Conservation (phyloP, 768 basidiomycete species). For the Boletus vermiculosoides region DNA sequence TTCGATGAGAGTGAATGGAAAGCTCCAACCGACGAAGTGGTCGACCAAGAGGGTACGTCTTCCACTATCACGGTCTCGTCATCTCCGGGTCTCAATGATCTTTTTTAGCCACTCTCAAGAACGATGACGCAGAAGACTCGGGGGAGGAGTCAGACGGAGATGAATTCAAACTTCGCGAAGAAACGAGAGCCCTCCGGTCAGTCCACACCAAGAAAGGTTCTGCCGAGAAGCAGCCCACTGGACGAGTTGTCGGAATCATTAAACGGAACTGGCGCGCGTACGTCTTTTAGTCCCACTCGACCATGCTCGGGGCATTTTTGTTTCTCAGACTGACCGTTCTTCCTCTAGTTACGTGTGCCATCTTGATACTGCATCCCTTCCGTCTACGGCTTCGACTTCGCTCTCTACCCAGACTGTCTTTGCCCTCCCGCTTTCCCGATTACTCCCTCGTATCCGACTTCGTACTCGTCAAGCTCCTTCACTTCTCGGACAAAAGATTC, state of each 20-base stretch:
- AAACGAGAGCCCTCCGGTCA: conserved; percentile 39
- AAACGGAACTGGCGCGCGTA: conserved; percentile 96
- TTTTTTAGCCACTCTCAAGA: conserved; percentile 66
- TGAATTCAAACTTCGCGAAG: conserved; percentile 39
- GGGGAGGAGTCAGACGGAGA: conserved; percentile 54
- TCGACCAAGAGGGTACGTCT: conserved; percentile 83
- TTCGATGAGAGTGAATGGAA: conserved; percentile 90
- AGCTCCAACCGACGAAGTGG: conserved; percentile 85
- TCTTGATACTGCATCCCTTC: conserved; percentile 85
- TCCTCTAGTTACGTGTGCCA: conserved; percentile 83
- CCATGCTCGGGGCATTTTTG: background rate
- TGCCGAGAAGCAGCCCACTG: conserved; percentile 84
- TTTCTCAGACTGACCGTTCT: background rate
- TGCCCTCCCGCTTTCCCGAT: conserved; percentile 87
- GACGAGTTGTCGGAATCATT: conserved; percentile 85
- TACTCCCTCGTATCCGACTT: conserved; percentile 90
- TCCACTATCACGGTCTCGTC: background rate
- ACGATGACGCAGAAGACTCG: conserved; percentile 83
- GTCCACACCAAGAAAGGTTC: conserved; percentile 24
- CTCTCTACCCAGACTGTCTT: conserved; percentile 88
- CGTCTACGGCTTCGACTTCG: conserved; percentile 73
- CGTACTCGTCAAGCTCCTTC: conserved; percentile 91
- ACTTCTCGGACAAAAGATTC: conserved; percentile 89
- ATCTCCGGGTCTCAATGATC: background rate
- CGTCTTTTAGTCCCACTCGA: conserved; percentile 31